Percentiles rank a stretch among this genome's conserved stretches.
These are phyloP conservation scores for Gymnopus androsaceus DNA, from an alignment of 1,284 basidiomycete species.

Conservation along the genomic window DNA sequence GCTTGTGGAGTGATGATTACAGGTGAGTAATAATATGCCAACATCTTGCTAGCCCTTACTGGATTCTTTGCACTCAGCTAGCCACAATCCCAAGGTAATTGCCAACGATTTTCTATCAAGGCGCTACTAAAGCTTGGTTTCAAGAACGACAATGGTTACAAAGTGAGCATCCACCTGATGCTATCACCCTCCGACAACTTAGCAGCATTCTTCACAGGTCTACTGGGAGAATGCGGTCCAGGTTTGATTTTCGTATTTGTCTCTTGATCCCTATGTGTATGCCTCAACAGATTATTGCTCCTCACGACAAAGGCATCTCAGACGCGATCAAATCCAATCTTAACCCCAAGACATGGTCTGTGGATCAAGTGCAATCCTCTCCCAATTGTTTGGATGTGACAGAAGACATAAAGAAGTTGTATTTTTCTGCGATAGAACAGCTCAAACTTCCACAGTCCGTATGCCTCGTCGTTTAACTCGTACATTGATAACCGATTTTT, in stretches of 20 bases:
- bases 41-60: conserved; percentile 1
- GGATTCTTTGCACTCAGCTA: conserved; percentile 50
- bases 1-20: conserved; percentile 89
- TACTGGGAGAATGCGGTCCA: conserved; percentile 87
- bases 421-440: conserved; percentile 51
- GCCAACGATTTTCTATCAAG: background rate
- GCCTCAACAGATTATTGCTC: conserved; percentile 67
- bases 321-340: conserved; percentile 63
- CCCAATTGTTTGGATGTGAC: conserved; percentile 58
- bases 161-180: conserved; percentile 44
- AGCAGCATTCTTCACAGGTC: conserved; percentile 48
- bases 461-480: background rate
- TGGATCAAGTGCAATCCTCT: conserved; percentile 37
- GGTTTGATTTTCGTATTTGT: conserved; percentile 39
- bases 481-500: background rate
- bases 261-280: background rate
- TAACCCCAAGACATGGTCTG: conserved; percentile 53
- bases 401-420: conserved; percentile 56
- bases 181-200: background rate
- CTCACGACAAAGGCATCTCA: conserved; percentile 78
- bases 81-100: conserved; percentile 82
- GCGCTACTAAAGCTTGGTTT: background rate
- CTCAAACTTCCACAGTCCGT: conserved; percentile 48
- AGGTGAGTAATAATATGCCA: conserved; percentile 43
- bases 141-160: conserved; percentile 85